A percentile compares a stretch with the other conserved stretches of the same genome.
Conservation (phyloP, 805 yeast genomes). For the Grigorovia humatica region DNA sequence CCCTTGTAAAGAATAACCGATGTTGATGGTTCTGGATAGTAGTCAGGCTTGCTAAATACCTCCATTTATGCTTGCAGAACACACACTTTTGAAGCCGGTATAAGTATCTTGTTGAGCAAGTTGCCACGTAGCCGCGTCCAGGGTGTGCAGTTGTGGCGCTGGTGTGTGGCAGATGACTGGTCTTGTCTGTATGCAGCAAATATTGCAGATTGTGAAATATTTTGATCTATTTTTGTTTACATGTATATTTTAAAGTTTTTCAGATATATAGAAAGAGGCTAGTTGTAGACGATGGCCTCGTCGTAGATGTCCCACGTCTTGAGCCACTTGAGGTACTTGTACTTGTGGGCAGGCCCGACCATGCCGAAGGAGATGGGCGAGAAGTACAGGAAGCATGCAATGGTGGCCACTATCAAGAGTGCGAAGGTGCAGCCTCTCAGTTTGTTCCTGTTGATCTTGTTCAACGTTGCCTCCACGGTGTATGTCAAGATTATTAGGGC, state of each 20-base stretch:
- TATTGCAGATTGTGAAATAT: not conserved
- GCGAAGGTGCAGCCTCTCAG: slow-evolving; percentile 19
- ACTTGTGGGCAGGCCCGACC: slow-evolving; percentile 36
- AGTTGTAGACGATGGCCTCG: not conserved
- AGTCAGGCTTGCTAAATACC: slow-evolving; percentile 17
- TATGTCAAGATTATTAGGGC: slow-evolving; percentile 51
- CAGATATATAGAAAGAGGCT: not conserved
- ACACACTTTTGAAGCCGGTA: not conserved
- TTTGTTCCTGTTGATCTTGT: slow-evolving; percentile 21
- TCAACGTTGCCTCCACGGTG: slow-evolving; percentile 38
- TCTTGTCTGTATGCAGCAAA: not conserved
- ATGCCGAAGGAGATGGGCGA: slow-evolving; percentile 60
- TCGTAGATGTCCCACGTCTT: slow-evolving; percentile 34
- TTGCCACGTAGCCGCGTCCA: too few species aligned
- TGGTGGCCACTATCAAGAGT: slow-evolving; percentile 33
- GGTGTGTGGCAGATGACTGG: not conserved
- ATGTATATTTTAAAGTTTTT: not conserved
- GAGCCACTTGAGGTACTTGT: slow-evolving; percentile 39
- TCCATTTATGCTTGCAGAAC: slow-evolving; percentile 8
- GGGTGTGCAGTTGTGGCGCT: too few species aligned
- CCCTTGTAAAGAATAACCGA: slow-evolving; percentile 17
- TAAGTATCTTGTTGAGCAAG: too few species aligned
- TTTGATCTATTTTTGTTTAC: not conserved
- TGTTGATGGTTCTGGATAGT: slow-evolving; percentile 24
- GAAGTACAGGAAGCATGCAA: slow-evolving; percentile 49